phyloP scores from a whole-genome alignment of 2,329 filamentous ascomycete genomes.

The Claviceps sorghi region DNA sequence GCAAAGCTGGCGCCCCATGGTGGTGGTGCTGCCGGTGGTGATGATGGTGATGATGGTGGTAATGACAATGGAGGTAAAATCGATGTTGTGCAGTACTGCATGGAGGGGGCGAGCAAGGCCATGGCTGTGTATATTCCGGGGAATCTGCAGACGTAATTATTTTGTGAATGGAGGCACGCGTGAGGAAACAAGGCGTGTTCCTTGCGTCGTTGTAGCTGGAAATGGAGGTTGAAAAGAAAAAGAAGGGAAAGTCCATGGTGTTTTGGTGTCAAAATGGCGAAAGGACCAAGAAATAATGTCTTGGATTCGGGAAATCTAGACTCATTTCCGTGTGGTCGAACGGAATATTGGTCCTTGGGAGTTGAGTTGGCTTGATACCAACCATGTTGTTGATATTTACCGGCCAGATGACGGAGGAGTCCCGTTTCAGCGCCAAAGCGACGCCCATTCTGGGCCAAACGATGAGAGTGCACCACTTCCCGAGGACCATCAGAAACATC shows the following conservation, averaged over 20 bases:
- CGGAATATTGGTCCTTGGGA: too few species aligned
- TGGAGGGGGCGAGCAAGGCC: constrained; percentile 77
- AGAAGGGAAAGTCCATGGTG: neutral
- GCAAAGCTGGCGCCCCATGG: constrained; percentile 36
- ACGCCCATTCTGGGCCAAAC: too few species aligned
- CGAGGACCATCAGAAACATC: too few species aligned
- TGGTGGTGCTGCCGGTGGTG: neutral
- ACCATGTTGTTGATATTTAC: too few species aligned
- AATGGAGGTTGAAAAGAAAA: neutral
- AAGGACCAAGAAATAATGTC: neutral
- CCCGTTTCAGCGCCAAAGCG: too few species aligned
- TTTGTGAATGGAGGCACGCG: neutral
- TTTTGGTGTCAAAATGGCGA: neutral
- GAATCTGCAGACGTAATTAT: neutral
- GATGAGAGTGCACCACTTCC: too few species aligned
- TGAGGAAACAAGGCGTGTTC: neutral
- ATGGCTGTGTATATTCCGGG: constrained; percentile 47
- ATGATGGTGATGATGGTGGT: constrained; percentile 8
- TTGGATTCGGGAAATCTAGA: too few species aligned
- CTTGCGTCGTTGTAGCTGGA: neutral
- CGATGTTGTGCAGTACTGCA: constrained; percentile 78
- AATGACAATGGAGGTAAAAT: constrained; percentile 34
- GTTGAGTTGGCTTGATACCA: too few species aligned
- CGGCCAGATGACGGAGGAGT: too few species aligned
- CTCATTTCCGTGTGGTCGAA: too few species aligned